These are phyloP conservation scores for Clarireedia sp. DNA, from an alignment of 2,329 filamentous ascomycete genomes.

Conservation along the genomic window DNA sequence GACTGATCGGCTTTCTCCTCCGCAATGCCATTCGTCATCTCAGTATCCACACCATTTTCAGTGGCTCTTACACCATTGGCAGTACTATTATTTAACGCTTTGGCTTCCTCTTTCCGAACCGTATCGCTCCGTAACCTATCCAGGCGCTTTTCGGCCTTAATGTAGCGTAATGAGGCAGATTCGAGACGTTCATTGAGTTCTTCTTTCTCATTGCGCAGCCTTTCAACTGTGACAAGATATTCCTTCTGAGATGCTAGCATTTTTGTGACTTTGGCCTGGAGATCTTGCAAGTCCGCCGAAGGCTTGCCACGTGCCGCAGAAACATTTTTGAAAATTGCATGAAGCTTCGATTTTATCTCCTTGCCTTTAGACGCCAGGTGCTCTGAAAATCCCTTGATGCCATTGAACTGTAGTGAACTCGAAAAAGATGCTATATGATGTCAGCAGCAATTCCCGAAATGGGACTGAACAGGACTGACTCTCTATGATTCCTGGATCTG, in stretches of 20 bases:
- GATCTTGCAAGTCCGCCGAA: slow-evolving; percentile 59
- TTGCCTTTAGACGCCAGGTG: slow-evolving; percentile 72
- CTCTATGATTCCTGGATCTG: slow-evolving; percentile 31
- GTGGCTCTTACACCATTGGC: slow-evolving; percentile 35
- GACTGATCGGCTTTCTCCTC: slow-evolving; percentile 60
- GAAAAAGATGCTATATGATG: slow-evolving; percentile 44
- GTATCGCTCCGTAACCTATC: slow-evolving; percentile 83
- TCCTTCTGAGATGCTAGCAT: slow-evolving; percentile 78
- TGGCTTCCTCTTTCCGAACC: slow-evolving; percentile 85
- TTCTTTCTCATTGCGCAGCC: slow-evolving; percentile 70
- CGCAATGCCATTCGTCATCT: slow-evolving; percentile 42
- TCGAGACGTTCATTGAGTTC: slow-evolving; percentile 81
- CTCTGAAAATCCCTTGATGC: slow-evolving; percentile 65
- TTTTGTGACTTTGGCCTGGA: slow-evolving; percentile 68
- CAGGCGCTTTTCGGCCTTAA: slow-evolving; percentile 91
- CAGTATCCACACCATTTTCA: slow-evolving; percentile 33
- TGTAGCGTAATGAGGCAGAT: slow-evolving; percentile 79
- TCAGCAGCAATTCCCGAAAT: slow-evolving; percentile 15
- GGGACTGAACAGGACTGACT: neutral
- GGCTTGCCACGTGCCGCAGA: slow-evolving; percentile 44
- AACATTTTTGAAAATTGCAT: slow-evolving; percentile 56
- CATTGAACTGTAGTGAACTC: slow-evolving; percentile 53
- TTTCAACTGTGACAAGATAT: slow-evolving; percentile 67
- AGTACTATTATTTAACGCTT: slow-evolving; percentile 57
- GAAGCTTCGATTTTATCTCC: slow-evolving; percentile 67